Percentiles rank a stretch among this genome's conserved stretches.
Conservation (phyloP, 257 asterid genomes). For the Verbena officinalis region DNA sequence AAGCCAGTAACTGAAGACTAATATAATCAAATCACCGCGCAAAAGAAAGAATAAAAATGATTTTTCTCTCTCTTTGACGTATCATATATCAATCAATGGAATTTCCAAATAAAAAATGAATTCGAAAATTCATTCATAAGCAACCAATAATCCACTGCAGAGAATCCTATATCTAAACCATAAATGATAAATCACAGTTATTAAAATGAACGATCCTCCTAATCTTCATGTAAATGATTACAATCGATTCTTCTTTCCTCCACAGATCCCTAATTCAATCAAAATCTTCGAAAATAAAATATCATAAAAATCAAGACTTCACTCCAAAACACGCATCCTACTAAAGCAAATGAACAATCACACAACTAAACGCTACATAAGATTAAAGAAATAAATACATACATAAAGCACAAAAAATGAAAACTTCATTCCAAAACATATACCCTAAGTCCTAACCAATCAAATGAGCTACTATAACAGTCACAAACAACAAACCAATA, state of each 20-base stretch:
- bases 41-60: neutral
- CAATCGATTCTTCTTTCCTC: neutral
- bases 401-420: neutral
- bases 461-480: neutral
- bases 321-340: neutral
- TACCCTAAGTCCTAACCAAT: constrained; percentile 7
- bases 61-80: neutral
- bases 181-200: neutral
- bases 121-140: too few species aligned
- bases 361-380: too few species aligned
- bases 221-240: neutral
- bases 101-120: neutral
- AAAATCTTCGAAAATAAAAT: neutral
- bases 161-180: neutral
- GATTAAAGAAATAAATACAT: too few species aligned
- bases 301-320: neutral
- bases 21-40: neutral
- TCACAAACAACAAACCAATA: neutral
- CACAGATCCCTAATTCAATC: neutral
- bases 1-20: neutral
- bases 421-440: neutral
- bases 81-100: neutral
- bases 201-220: neutral
- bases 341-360: constrained; percentile 5
- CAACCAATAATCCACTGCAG: neutral